Conservation (phyloP, 306 rosid species). For the Medicago arabica region DNA sequence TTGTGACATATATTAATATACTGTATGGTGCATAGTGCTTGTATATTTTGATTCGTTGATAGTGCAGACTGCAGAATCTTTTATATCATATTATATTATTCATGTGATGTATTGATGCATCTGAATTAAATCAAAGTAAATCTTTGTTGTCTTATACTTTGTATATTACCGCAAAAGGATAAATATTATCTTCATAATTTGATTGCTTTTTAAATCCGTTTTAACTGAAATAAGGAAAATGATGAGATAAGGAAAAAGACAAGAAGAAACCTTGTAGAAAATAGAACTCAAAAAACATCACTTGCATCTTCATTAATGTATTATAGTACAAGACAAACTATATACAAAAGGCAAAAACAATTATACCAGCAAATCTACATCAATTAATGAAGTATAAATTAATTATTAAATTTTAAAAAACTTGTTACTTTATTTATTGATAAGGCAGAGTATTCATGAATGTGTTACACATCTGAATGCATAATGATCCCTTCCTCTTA, state of each 20-base stretch:
- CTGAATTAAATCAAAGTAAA: constrained; percentile 34
- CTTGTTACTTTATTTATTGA: not conserved
- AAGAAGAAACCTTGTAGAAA: constrained; percentile 1
- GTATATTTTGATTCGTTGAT: constrained; percentile 4
- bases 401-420: not conserved
- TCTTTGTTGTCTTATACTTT: constrained; percentile 2
- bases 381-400: constrained; percentile 21
- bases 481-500: too few species aligned
- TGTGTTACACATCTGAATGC: too few species aligned
- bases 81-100: not conserved
- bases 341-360: constrained; percentile 33
- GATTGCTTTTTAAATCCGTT: constrained; percentile 9
- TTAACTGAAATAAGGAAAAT: constrained; percentile 27
- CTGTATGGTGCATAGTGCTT: constrained; percentile 28
- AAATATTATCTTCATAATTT: constrained; percentile 13
- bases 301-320: constrained; percentile 23
- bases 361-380: not conserved
- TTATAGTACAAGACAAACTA: constrained; percentile 1
- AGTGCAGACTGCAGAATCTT: not conserved
- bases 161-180: constrained; percentile 36
- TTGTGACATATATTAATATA: not conserved
- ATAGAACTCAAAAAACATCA: constrained; percentile 16
- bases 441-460: too few species aligned
- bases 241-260: constrained; percentile 9
- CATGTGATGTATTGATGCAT: not conserved